These are phyloP conservation scores for Colletotrichum noveboracense DNA, from an alignment of 2,329 filamentous ascomycete species.

Conservation along the genomic window DNA sequence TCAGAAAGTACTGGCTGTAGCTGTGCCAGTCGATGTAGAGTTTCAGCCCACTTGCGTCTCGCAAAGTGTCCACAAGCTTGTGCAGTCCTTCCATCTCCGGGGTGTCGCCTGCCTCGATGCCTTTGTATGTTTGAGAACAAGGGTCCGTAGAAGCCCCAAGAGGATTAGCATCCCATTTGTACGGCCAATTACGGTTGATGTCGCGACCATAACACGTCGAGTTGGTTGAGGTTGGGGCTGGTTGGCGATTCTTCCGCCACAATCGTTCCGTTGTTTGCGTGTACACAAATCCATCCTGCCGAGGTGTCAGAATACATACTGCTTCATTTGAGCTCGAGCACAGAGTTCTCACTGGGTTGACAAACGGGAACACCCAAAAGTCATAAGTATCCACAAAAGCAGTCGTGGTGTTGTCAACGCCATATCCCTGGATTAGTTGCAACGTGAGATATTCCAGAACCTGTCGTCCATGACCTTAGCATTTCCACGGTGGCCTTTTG, in stretches of 20 bases:
- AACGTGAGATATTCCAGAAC: slow-evolving; percentile 53
- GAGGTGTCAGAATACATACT: not conserved
- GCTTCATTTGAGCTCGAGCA: not conserved
- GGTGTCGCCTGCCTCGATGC: slow-evolving; percentile 42
- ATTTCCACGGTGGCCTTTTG: slow-evolving; percentile 32
- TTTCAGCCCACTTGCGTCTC: slow-evolving; percentile 39
- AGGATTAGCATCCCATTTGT: slow-evolving; percentile 47
- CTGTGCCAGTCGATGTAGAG: slow-evolving; percentile 54
- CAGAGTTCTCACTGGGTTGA: slow-evolving; percentile 49
- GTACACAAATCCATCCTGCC: slow-evolving; percentile 46
- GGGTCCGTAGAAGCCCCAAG: slow-evolving; percentile 52
- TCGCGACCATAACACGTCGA: slow-evolving; percentile 52
- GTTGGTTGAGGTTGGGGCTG: slow-evolving; percentile 28
- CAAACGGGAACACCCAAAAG: slow-evolving; percentile 58
- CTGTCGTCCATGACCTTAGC: not conserved
- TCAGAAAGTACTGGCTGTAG: slow-evolving; percentile 48
- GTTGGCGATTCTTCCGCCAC: slow-evolving; percentile 58
- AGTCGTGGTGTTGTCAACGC: slow-evolving; percentile 36
- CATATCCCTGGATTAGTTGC: slow-evolving; percentile 48
- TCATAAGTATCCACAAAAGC: slow-evolving; percentile 59
- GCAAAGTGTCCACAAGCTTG: slow-evolving; percentile 33
- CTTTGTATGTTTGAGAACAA: slow-evolving; percentile 50
- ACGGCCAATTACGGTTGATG: slow-evolving; percentile 61
- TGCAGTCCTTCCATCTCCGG: slow-evolving; percentile 52
- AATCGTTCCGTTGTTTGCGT: slow-evolving; percentile 49